phyloP scores from a whole-genome alignment of 768 basidiomycete genomes.

The Phylloporus sp. region DNA sequence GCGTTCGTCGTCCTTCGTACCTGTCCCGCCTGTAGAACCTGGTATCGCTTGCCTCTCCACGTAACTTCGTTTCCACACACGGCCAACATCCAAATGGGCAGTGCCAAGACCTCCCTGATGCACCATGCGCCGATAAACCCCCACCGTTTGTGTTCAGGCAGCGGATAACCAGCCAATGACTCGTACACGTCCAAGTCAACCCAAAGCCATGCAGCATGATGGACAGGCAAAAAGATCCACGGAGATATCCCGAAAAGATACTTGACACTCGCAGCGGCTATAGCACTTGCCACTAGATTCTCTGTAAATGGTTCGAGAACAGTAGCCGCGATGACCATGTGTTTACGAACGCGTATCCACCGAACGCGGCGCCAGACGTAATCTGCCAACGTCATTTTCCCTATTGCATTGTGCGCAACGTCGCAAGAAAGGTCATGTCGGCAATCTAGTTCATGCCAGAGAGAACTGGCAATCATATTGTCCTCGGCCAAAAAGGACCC shows the following conservation, averaged over 20 bases:
- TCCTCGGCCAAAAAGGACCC: constrained; percentile 93
- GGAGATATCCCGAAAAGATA: constrained; percentile 48
- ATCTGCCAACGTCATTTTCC: constrained; percentile 78
- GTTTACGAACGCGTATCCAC: constrained; percentile 96
- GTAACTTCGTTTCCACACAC: constrained; percentile 76
- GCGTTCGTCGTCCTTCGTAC: constrained; percentile 36
- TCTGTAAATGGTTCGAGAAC: constrained; percentile 92
- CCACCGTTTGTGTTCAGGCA: constrained; percentile 46
- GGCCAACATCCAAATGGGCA: constrained; percentile 86
- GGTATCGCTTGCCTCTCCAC: constrained; percentile 85
- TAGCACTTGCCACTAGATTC: constrained; percentile 62
- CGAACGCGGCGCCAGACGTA: constrained; percentile 89
- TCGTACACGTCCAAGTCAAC: constrained; percentile 82
- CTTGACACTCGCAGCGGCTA: constrained; percentile 54
- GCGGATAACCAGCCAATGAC: constrained; percentile 65
- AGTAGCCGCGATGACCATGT: constrained; percentile 86
- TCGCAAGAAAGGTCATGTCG: constrained; percentile 90
- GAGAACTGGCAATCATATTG: constrained; percentile 89
- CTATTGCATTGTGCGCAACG: constrained; percentile 84
- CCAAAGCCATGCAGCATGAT: constrained; percentile 66
- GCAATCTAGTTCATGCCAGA: constrained; percentile 91
- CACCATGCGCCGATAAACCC: constrained; percentile 77
- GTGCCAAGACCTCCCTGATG: constrained; percentile 72
- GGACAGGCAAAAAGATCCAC: constrained; percentile 54
- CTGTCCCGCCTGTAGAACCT: constrained; percentile 71